Evolutionary conservation across 2,329 filamentous ascomycete species (phyloP).

Genomic region (Fragosphaeria purpurea): DNA sequence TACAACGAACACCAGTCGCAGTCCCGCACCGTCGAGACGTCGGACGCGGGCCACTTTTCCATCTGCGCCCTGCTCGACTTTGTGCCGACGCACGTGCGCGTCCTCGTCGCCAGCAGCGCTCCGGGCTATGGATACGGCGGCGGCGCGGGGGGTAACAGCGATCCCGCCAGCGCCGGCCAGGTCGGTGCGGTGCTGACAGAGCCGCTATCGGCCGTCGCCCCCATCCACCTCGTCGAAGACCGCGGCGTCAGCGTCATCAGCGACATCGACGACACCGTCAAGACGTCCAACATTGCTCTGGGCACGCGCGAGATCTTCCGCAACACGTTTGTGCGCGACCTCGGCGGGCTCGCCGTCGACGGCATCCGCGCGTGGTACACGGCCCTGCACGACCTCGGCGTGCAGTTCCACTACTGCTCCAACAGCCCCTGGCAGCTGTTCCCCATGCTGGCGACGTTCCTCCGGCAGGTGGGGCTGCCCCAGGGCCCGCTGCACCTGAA

Average conservation of each 20-base stretch:
- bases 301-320: slow-evolving; percentile 92
- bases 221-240: slow-evolving; percentile 66
- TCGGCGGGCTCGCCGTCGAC: slow-evolving; percentile 70
- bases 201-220: slow-evolving; percentile 68
- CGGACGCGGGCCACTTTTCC: slow-evolving; percentile 81
- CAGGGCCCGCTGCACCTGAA: slow-evolving; percentile 89
- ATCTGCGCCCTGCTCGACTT: slow-evolving; percentile 77
- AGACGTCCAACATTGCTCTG: slow-evolving; percentile 79
- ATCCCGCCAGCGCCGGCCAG: neutral
- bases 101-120: slow-evolving; percentile 55
- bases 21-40: slow-evolving; percentile 74
- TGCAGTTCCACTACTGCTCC: slow-evolving; percentile 93
- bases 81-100: slow-evolving; percentile 77
- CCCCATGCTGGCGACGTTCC: slow-evolving; percentile 77
- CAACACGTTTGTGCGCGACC: slow-evolving; percentile 85
- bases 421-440: slow-evolving; percentile 98
- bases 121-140: neutral
- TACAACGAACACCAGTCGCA: slow-evolving; percentile 78
- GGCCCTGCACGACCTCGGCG: slow-evolving; percentile 65
- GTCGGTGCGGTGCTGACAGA: slow-evolving; percentile 33
- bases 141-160: neutral
- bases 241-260: slow-evolving; percentile 85
- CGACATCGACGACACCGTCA: slow-evolving; percentile 96
- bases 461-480: slow-evolving; percentile 69
- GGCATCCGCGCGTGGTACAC: slow-evolving; percentile 89